Evolutionary conservation across 495 filamentous ascomycete species (phyloP), one percentile per base, ranked within the genome.

Genomic region (Daldinia vernicosa): DNA sequence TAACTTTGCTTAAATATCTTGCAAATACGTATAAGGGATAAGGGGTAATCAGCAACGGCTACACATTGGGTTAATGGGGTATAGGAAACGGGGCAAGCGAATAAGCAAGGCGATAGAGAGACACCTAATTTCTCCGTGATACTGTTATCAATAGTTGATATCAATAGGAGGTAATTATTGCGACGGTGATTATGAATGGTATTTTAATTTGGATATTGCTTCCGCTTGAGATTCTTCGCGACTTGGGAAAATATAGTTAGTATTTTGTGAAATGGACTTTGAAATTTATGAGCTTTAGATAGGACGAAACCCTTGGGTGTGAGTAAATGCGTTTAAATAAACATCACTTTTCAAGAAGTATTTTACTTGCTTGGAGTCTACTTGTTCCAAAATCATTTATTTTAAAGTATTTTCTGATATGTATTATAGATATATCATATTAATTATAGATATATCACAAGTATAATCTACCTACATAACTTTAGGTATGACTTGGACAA

Each of bases 1-100:
- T 57, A 32, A 47, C 32, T 55, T 30, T 35, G 54, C 1, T 5
- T 28, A 24, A 32, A 24, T 15, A 8, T 26, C 14, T 37, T 30
- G 22, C 22, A 28, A 19, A 6, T 24, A 24, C 6, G 30, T 54
- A 59, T n/a, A 63, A 50, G 40, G 59, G 59, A 32, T 69, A 28
- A 52, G 66, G 70, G 50, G 51, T 72, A 72, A 69, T 68, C 11
- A 55, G 22, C 37, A 45, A 43, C 14, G 57, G 51, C 32, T 53
- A 61, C 56, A 22, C 9, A 33, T 61, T 27, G 32, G 47, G 64
- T 37, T 27, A 24, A 64, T 19, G 40, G 55, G 54, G n/a, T 47
- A 58, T 27, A 55, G 22, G 35, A 52, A 40, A 32, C 37, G 6
- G 6, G n/a, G 50, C 14, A 37, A 51, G 30, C 51, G 53, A 22